Percentiles rank a stretch among this genome's conserved stretches.
Conservation (phyloP, 2,329 filamentous ascomycete species). For the Aspergillus sp. region DNA sequence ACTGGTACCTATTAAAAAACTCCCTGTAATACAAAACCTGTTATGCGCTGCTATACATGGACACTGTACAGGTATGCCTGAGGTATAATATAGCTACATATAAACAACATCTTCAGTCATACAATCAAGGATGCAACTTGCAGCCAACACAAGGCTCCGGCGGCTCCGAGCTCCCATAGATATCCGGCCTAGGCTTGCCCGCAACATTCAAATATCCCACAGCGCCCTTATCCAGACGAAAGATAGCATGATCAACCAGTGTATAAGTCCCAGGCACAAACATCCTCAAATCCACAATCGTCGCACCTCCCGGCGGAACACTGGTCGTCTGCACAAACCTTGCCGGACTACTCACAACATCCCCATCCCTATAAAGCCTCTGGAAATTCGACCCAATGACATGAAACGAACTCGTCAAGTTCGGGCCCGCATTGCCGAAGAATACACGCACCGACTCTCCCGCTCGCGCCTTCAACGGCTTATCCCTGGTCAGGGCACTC, state of each 20-base stretch:
- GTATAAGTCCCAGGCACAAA: background rate
- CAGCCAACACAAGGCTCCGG: background rate
- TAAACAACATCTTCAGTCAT: background rate
- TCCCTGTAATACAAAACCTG: no score
- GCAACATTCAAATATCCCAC: slow-evolving; percentile 38
- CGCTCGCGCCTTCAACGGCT: background rate
- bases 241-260: slow-evolving; percentile 28
- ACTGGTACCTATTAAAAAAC: no score
- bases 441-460: background rate
- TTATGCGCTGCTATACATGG: no score
- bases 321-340: background rate
- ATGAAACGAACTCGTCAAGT: background rate
- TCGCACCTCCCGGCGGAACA: background rate
- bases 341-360: background rate
- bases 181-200: slow-evolving; percentile 26
- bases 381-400: background rate
- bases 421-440: background rate
- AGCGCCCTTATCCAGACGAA: slow-evolving; percentile 35
- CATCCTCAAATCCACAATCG: background rate
- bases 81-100: no score
- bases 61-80: no score
- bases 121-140: background rate
- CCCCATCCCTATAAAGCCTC: background rate
- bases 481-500: background rate
- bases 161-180: slow-evolving; percentile 4